Conservation (phyloP, 176 grass and related monocot species). For the Triticum monococcum region DNA sequence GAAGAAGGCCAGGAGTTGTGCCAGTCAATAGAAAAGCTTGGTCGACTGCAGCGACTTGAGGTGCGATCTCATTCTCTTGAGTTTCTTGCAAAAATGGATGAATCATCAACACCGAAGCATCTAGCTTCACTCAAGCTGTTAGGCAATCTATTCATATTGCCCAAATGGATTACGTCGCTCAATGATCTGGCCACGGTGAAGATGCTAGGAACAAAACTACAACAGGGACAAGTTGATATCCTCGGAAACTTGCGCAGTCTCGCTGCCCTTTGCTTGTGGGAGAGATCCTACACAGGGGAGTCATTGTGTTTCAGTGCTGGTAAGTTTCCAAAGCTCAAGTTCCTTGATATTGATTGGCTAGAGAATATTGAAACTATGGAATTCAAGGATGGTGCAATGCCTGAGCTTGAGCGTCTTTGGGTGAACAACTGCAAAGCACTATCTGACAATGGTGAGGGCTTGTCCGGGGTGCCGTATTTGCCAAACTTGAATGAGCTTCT, state of each 20-base stretch:
- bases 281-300: slow-evolving; percentile 6
- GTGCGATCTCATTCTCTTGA: not conserved
- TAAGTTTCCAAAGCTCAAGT: slow-evolving; percentile 44
- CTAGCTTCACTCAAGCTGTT: not conserved
- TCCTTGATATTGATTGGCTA: slow-evolving; percentile 19
- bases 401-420: slow-evolving; percentile 38
- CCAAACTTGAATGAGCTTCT: slow-evolving; percentile 23
- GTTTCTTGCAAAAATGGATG: not conserved
- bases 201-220: not conserved
- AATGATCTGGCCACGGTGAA: not conserved
- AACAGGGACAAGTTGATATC: not conserved
- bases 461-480: slow-evolving; percentile 26
- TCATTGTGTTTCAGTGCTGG: slow-evolving; percentile 1
- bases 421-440: not conserved
- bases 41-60: not conserved
- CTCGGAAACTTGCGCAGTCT: not conserved
- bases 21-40: not conserved
- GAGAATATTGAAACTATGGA: not conserved
- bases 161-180: not conserved
- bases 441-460: not conserved
- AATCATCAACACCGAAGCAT: not conserved
- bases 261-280: slow-evolving; percentile 18
- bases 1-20: not conserved
- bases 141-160: not conserved
- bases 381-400: not conserved